These are phyloP conservation scores for Orbilia javanica DNA, from an alignment of 2,329 filamentous ascomycete genomes.

Conservation along the genomic window DNA sequence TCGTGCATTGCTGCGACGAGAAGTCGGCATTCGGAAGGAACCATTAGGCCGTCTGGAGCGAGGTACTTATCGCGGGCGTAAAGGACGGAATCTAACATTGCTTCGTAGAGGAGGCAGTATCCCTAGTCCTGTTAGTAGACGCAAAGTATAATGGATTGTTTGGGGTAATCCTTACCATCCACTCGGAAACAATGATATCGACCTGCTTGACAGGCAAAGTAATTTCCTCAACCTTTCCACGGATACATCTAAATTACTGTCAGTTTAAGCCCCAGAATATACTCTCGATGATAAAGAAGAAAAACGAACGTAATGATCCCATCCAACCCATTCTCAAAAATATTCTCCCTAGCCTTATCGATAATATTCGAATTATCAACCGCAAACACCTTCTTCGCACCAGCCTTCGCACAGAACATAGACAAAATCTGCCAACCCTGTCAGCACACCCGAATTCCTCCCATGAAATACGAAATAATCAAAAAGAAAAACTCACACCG, in stretches of 20 bases:
- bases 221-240: constrained; percentile 90
- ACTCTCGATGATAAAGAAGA: not conserved
- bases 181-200: constrained; percentile 95
- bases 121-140: constrained; percentile 66
- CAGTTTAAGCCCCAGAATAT: constrained; percentile 6
- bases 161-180: constrained; percentile 75
- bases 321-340: constrained; percentile 82
- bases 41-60: constrained; percentile 81
- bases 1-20: constrained; percentile 85
- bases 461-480: no score
- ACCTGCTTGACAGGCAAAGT: constrained; percentile 81
- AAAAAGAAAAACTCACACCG: constrained; percentile 65
- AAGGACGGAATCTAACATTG: constrained; percentile 93
- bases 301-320: constrained; percentile 74
- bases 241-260: constrained; percentile 71
- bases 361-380: constrained; percentile 95
- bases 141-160: no score
- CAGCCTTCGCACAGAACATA: constrained; percentile 93
- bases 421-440: constrained; percentile 75
- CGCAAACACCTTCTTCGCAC: constrained; percentile 85
- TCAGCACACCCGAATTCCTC: constrained; percentile 64
- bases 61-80: constrained; percentile 90
- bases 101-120: constrained; percentile 91
- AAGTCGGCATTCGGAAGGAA: constrained; percentile 86
- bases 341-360: constrained; percentile 84